Conservation (phyloP, 495 filamentous ascomycete genomes). For the Xylaria grammica region DNA sequence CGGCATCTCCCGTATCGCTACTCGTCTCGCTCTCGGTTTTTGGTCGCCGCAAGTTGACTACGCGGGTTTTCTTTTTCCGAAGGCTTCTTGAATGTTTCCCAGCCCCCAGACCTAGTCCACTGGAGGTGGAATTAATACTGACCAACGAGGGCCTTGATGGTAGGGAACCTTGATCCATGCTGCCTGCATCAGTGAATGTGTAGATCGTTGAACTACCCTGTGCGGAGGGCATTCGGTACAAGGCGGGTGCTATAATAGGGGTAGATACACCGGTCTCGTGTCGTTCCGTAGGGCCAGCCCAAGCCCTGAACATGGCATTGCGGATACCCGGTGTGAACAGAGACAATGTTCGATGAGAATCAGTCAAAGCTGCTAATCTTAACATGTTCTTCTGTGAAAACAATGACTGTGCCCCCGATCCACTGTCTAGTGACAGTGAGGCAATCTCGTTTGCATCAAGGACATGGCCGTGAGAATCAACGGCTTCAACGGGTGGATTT, state of each 20-base stretch:
- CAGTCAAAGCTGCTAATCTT: constrained; percentile 73
- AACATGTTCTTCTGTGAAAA: constrained; percentile 92
- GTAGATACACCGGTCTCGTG: constrained; percentile 63
- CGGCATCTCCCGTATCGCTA: constrained; percentile 49
- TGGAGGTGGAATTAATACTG: constrained; percentile 56
- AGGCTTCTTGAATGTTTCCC: constrained; percentile 68
- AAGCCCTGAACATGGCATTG: constrained; percentile 88
- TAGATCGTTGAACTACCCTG: constrained; percentile 66
- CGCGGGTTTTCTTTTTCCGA: constrained; percentile 87
- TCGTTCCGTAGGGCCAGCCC: constrained; percentile 81
- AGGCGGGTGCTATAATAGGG: constrained; percentile 55
- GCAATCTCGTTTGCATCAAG: constrained; percentile 75
- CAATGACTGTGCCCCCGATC: constrained; percentile 76
- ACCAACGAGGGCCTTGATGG: constrained; percentile 53
- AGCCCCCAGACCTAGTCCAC: constrained; percentile 67
- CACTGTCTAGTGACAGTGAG: constrained; percentile 74
- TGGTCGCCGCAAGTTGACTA: constrained; percentile 82
- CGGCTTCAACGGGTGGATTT: constrained; percentile 76
- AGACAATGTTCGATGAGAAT: constrained; percentile 85
- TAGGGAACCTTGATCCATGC: constrained; percentile 53
- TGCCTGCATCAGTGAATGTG: constrained; percentile 62
- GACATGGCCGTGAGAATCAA: constrained; percentile 76
- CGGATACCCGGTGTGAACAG: constrained; percentile 82
- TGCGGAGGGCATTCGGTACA: constrained; percentile 67
- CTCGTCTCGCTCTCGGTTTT: constrained; percentile 61